Base-by-base conservation (phyloP, 2,329 filamentous ascomycete genomes). In the Fusarium sp. region DNA sequence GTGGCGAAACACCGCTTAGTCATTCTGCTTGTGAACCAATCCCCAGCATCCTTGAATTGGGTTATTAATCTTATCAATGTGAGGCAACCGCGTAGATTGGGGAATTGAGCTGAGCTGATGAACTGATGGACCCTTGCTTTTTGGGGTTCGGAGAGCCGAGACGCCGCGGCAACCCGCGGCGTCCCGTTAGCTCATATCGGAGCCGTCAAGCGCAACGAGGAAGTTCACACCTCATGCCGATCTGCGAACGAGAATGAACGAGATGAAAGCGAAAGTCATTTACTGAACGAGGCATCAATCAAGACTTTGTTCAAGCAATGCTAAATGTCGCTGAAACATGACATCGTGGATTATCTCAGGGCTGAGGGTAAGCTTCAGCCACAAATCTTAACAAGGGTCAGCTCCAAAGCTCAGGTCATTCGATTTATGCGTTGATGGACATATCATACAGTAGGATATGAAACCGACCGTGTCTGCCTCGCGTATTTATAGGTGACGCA, bases 241-340 rank as follows among this genome's bases (percentile, higher is more conserved):
- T 37, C n/a, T 25, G 18, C 8, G 8, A 35, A 29, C 23, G 49
- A 29, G 15, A 39, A n/a, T 14, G 10, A 39, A 27, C 23, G 33
- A 51, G 2, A 12, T 54, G 15, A 27, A n/a, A 4, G 33, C 23
- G 23, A 27, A 39, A 7, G 14, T 18, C 25, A 19, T 54, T 27
- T 39, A 10, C 49, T 18, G 33, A 27, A n/a, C 19, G 23, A 39
- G 49, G 10, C 7, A 18, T 12, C 2, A 11, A 25, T 5, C 10
- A 10, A 6, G 7, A 8, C 1, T 7, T 23, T 23, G n/a, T 8
- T 19, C 10, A 7, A 4, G 3, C 16, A 1, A 19, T 35, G n/a
- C 16, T 25, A 21, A 25, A 51, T 8, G n/a, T 21, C n/a, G 18
- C n/a, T 15, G n/a, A 25, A 51, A 15, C 29, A 15, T 25, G 29